Evolutionary conservation across 805 yeast species (phyloP).

Genomic region (Metschnikowia cerradonensis): DNA sequence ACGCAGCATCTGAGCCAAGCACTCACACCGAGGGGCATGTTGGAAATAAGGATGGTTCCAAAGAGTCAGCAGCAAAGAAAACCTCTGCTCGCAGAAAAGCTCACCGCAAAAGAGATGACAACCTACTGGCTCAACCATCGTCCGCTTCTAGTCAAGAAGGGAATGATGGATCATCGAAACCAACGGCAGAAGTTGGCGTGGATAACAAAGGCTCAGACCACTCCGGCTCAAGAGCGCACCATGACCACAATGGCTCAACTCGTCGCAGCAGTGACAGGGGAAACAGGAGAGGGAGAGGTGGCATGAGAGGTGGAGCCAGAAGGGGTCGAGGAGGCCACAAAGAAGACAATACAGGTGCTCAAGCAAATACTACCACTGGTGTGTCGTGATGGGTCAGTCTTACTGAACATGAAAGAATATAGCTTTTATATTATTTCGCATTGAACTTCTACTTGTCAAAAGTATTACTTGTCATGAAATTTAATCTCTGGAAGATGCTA

Average conservation of each 20-base stretch:
- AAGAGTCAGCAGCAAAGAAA: not conserved
- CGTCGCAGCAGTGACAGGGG: constrained; percentile 9
- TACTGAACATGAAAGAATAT: not conserved
- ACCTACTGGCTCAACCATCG: not conserved
- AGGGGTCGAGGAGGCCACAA: constrained; percentile 3
- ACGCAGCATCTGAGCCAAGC: not conserved
- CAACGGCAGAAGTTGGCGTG: not conserved
- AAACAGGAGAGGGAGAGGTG: constrained; percentile 18
- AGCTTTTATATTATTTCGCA: not conserved
- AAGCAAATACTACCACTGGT: not conserved
- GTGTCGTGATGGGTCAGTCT: not conserved
- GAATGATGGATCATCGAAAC: not conserved
- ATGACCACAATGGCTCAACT: not conserved
- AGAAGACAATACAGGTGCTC: not conserved
- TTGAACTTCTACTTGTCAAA: not conserved
- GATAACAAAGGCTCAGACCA: not conserved
- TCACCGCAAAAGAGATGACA: not conserved
- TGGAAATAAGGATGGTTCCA: not conserved
- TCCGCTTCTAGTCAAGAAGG: not conserved
- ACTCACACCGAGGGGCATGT: not conserved
- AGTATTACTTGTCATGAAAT: not conserved
- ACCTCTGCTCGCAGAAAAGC: not conserved
- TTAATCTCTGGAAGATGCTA: not conserved
- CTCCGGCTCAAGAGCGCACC: not conserved
- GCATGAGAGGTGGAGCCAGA: constrained; percentile 4